Evolutionary conservation across 805 yeast species (phyloP).

Genomic region (Geotrichum ghanense): DNA sequence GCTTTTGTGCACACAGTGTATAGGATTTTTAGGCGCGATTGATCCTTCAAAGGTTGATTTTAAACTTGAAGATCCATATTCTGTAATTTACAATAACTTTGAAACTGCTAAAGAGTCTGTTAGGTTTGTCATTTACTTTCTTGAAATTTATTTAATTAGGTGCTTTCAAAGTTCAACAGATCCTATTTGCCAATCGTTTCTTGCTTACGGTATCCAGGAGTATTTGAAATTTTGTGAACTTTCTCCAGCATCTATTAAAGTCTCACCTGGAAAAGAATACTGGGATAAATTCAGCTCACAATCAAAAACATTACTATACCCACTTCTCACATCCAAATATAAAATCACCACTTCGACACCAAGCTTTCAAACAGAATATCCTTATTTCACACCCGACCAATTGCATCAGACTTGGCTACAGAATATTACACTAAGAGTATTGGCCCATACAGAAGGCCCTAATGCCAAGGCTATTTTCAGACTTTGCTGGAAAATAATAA

Average conservation of each 20-base stretch:
- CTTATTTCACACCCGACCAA: constrained; percentile 39
- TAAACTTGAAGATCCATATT: constrained; percentile 31
- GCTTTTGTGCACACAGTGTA: constrained; percentile 50
- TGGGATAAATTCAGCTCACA: constrained; percentile 58
- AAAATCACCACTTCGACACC: constrained; percentile 38
- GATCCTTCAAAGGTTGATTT: constrained; percentile 49
- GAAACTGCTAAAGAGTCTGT: constrained; percentile 49
- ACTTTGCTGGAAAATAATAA: constrained; percentile 51
- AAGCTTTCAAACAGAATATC: constrained; percentile 43
- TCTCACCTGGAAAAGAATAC: constrained; percentile 21
- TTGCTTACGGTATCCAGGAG: constrained; percentile 86
- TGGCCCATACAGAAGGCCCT: constrained; percentile 31
- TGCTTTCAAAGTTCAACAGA: constrained; percentile 85
- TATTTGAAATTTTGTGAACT: constrained; percentile 54
- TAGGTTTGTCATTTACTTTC: constrained; percentile 49
- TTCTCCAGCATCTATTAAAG: constrained; percentile 13
- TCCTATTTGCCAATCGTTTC: constrained; percentile 70
- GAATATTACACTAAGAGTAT: constrained; percentile 52
- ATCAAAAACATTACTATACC: constrained; percentile 62
- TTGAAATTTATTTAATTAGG: constrained; percentile 63
- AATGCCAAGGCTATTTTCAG: constrained; percentile 39
- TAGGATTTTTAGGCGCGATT: constrained; percentile 67
- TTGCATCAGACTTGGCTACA: constrained; percentile 58
- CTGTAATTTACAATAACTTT: constrained; percentile 51
- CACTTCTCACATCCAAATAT: constrained; percentile 65